Conservation (phyloP, 2,329 filamentous ascomycete genomes). For the Ceratocystis eucalypticola region DNA sequence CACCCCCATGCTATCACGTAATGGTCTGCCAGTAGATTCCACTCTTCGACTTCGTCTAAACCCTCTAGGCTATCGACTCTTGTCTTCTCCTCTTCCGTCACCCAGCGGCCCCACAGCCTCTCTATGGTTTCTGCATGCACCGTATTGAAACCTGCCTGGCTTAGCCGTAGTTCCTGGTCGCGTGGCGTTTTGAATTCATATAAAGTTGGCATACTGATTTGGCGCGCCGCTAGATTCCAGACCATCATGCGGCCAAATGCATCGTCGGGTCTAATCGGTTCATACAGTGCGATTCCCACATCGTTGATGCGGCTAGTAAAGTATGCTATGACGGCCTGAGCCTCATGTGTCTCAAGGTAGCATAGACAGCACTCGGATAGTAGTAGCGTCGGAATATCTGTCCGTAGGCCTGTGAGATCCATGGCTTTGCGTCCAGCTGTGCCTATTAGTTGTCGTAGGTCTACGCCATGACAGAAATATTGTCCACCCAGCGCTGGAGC, state of each 20-base stretch:
- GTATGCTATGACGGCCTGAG: conserved; percentile 49
- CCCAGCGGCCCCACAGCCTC: conserved; percentile 64
- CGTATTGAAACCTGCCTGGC: conserved; percentile 47
- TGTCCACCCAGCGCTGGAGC: conserved; percentile 29
- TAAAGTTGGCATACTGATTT: conserved; percentile 74
- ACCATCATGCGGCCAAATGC: conserved; percentile 88
- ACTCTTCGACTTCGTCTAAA: conserved; percentile 91
- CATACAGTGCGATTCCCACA: conserved; percentile 62
- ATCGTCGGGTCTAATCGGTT: conserved; percentile 72
- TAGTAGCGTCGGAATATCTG: conserved; percentile 61
- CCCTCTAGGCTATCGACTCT: conserved; percentile 70
- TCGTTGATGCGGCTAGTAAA: conserved; percentile 42
- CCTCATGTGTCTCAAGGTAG: conserved; percentile 58
- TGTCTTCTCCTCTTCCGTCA: conserved; percentile 56
- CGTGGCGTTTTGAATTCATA: conserved; percentile 53
- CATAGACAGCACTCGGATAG: conserved; percentile 93
- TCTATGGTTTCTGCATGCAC: conserved; percentile 35
- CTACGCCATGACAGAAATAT: conserved; percentile 50
- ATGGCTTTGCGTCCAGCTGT: background rate
- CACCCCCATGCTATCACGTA: conserved; percentile 88
- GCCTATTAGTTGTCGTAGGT: conserved; percentile 48
- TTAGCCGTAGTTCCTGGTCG: conserved; percentile 56
- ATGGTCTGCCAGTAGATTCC: conserved; percentile 72
- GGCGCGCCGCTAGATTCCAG: conserved; percentile 67
- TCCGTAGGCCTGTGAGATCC: conserved; percentile 33